These are phyloP conservation scores for Rasamsonia emersonii DNA, from an alignment of 2,329 filamentous ascomycete species.

Conservation along the genomic window DNA sequence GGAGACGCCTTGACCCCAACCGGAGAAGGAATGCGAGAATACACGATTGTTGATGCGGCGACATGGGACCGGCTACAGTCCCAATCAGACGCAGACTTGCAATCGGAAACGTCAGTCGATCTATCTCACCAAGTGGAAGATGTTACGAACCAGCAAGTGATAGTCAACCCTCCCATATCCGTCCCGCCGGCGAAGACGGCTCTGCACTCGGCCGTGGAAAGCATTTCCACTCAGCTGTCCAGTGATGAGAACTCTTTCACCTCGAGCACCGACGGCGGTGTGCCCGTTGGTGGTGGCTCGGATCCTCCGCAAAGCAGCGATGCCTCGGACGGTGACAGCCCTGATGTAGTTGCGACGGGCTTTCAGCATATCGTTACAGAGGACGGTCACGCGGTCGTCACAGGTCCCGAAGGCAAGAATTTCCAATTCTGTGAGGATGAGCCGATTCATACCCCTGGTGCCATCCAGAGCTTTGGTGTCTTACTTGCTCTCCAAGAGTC, in stretches of 20 bases:
- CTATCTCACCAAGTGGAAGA: neutral
- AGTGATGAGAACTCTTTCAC: conserved; percentile 7
- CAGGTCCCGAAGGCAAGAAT: conserved; percentile 61
- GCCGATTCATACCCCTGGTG: conserved; percentile 79
- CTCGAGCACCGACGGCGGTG: conserved; percentile 10
- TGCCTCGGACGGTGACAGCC: conserved; percentile 35
- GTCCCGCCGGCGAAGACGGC: conserved; percentile 5
- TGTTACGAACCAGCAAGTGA: neutral
- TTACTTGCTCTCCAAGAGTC: conserved; percentile 62
- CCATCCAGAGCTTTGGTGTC: conserved; percentile 72
- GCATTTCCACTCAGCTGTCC: conserved; percentile 7
- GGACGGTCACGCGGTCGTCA: conserved; percentile 74
- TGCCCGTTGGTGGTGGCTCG: conserved; percentile 5
- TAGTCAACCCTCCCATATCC: neutral
- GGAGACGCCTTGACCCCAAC: conserved; percentile 8
- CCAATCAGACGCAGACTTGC: conserved; percentile 7
- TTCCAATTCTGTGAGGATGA: conserved; percentile 83
- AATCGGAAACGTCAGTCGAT: neutral
- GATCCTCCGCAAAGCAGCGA: conserved; percentile 14
- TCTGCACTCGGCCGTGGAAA: conserved; percentile 10
- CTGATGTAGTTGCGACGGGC: conserved; percentile 56
- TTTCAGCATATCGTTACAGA: conserved; percentile 72
- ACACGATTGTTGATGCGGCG: conserved; percentile 20
- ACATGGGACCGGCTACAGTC: conserved; percentile 17
- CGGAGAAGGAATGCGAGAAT: conserved; percentile 17